These are phyloP conservation scores for Neurospora sp. DNA, from an alignment of 2,329 filamentous ascomycete species.

Conservation along the genomic window DNA sequence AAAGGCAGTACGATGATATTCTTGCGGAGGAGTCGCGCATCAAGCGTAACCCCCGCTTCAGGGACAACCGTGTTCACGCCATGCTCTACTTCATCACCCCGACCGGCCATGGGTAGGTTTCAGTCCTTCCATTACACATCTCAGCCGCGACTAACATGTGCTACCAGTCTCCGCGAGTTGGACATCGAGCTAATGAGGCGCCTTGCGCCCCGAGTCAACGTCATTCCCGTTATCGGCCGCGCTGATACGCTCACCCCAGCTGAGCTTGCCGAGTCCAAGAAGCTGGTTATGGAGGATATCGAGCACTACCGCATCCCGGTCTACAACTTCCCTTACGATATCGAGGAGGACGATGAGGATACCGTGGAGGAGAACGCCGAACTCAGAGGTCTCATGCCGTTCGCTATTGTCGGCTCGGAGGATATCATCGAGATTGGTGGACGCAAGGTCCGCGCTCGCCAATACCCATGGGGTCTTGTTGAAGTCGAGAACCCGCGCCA, in stretches of 20 bases:
- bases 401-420: slow-evolving; percentile 96
- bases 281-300: slow-evolving; percentile 99
- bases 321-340: slow-evolving; percentile 99
- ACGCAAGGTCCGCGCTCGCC: slow-evolving; percentile 82
- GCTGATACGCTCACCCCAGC: slow-evolving; percentile 94
- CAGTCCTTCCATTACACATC: background rate
- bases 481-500: slow-evolving; percentile 99
- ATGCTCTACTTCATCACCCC: slow-evolving; percentile 99
- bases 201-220: slow-evolving; percentile 93
- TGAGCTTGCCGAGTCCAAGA: slow-evolving; percentile 97
- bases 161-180: slow-evolving; percentile 77
- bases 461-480: slow-evolving; percentile 98
- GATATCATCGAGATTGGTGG: slow-evolving; percentile 91
- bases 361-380: slow-evolving; percentile 99
- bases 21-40: slow-evolving; percentile 98
- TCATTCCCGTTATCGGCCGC: slow-evolving; percentile 97
- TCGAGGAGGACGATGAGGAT: slow-evolving; percentile 98
- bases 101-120: slow-evolving; percentile 76
- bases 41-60: slow-evolving; percentile 99
- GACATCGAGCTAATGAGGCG: slow-evolving; percentile 99
- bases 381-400: slow-evolving; percentile 94
- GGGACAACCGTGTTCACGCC: slow-evolving; percentile 96
- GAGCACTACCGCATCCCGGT: slow-evolving; percentile 99
- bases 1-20: slow-evolving; percentile 99
- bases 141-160: slow-evolving; percentile 13